Conservation (phyloP, 2,329 filamentous ascomycete species). For the Alternaria hordeiaustralica region DNA sequence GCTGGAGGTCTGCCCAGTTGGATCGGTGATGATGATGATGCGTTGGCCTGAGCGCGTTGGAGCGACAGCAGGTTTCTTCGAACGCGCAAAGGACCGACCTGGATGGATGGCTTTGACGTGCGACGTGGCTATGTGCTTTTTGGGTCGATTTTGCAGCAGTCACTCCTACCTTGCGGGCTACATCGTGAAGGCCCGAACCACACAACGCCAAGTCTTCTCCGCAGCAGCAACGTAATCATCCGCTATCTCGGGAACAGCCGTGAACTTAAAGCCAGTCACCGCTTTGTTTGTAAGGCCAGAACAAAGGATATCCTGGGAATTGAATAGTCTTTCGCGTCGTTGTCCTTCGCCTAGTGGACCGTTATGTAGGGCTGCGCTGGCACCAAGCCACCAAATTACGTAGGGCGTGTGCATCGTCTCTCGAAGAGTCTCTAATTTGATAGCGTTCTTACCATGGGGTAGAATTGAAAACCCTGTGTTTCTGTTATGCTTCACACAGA, state of each 20-base stretch:
- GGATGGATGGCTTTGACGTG: background rate
- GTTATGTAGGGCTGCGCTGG: background rate
- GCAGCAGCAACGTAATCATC: conserved; percentile 1
- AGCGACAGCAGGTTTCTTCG: background rate
- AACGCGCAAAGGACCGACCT: background rate
- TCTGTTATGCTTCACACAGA: background rate
- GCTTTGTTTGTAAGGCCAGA: background rate
- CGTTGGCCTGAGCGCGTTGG: background rate
- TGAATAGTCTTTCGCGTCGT: background rate
- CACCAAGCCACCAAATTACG: background rate
- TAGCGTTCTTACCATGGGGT: background rate
- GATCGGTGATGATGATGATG: background rate
- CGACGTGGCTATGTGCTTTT: background rate
- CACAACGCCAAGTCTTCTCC: background rate
- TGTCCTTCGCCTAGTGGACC: background rate
- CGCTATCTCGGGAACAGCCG: conserved; percentile 8
- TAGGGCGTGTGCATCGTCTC: conserved; percentile 13
- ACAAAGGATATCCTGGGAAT: background rate
- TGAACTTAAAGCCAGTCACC: background rate
- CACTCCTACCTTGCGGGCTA: background rate
- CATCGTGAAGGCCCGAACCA: background rate
- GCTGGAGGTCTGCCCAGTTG: background rate
- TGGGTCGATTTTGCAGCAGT: background rate
- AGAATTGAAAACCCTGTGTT: background rate
- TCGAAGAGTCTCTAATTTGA: background rate